Evolutionary conservation across 208 protist genomes (phyloP), one percentile per base, ranked within the genome.

Genomic region (Balamuthia mandrillaris): DNA sequence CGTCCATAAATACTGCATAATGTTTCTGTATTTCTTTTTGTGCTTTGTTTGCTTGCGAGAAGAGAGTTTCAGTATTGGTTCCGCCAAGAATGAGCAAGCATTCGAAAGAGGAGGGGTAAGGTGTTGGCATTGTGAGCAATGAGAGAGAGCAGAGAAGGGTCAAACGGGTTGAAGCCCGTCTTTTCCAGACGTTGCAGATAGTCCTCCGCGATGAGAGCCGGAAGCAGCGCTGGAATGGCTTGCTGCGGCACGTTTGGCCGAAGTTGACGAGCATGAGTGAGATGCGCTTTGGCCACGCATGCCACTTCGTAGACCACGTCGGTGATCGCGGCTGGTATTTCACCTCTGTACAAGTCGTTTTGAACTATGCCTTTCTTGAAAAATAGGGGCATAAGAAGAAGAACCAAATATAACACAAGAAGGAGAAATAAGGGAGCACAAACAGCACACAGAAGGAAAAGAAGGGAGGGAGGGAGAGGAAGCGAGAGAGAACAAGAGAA

Each of bases 161-260:
- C 63, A 45, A 85, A 77, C 9, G 77, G 14, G 63, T 85, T 85
- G 63, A 85, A 85, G 24, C 77, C 63, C 39, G 45, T 49, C 52
- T 85, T 85, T 51, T 85, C 47, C 44, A 85, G 39, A 24, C 35
- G 35, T n/a, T 52, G 58, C 29, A 85, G 81, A 77, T 60, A 85
- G 42, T 42, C 35, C 14, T 85, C 81, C 5, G 81, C 65, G 27
- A 85, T 65, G 60, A 85, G 77, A 14, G 60, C 41, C 6, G 81
- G 41, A 31, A 60, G 77, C 35, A 85, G 41, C 2, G 37, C 65
- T 33, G 60, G 33, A 35, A 58, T 77, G 18, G 65, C 60, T 16
- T 42, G 44, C 60, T 85, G 27, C 6, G 3, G n/a, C n/a, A n/a
- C n/a, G n/a, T n/a, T n/a, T n/a, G n/a, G n/a, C n/a, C n/a, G n/a